Percentiles rank a stretch among this genome's conserved stretches.
Conservation (phyloP, 73 alveolate genomes). For the Symbiodinium pilosum region DNA sequence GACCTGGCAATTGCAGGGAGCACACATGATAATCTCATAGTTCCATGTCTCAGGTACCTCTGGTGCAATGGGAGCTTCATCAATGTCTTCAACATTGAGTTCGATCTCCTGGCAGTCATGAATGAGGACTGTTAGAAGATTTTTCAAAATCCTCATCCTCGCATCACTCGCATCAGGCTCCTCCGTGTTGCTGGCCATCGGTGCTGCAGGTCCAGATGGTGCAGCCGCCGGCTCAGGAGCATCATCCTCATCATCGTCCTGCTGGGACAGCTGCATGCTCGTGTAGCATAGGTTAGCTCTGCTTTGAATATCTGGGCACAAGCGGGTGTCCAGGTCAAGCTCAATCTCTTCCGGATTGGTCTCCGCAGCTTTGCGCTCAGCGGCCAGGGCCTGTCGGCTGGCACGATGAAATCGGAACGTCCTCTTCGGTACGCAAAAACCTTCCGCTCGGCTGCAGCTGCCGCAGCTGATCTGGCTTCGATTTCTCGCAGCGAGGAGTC, state of each 20-base stretch:
- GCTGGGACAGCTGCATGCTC: no score
- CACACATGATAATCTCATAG: no score
- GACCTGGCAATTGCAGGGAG: conserved; percentile 19
- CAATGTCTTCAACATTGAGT: conserved; percentile 89
- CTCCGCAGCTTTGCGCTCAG: conserved; percentile 26
- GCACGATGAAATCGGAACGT: no score
- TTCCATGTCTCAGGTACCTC: no score
- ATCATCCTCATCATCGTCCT: conserved; percentile 57
- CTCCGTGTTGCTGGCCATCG: conserved; percentile 64
- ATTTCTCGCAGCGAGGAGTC: conserved; percentile 45
- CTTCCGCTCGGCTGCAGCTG: conserved; percentile 74
- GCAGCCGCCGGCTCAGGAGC: conserved; percentile 39
- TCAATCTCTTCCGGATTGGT: conserved; percentile 90
- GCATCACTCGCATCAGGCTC: neutral
- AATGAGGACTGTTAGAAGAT: no score
- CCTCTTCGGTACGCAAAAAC: no score
- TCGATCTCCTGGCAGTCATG: conserved; percentile 60
- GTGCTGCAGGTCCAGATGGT: conserved; percentile 55
- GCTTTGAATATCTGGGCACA: neutral
- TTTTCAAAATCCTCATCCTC: neutral
- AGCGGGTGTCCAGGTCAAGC: conserved; percentile 59
- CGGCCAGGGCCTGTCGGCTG: conserved; percentile 62
- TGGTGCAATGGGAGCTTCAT: conserved; percentile 77
- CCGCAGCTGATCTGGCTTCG: conserved; percentile 86
- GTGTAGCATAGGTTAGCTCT: no score